Base-by-base conservation (phyloP, 2,329 filamentous ascomycete genomes). In the Aspergillus fijiensis region DNA sequence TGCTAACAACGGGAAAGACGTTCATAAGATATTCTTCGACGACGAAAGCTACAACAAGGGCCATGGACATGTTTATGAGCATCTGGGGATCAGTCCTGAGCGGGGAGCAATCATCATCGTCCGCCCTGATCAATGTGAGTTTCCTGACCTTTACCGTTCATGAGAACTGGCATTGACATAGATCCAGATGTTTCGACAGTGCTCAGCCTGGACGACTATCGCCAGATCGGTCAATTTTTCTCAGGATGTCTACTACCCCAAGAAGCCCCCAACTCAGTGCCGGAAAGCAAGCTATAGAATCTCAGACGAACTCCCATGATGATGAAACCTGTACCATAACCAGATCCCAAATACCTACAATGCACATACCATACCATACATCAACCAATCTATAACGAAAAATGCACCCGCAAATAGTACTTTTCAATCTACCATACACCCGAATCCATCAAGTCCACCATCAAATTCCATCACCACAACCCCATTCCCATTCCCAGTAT, bases 101-200 rank as follows among this genome's bases (percentile, higher is more conserved):
- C 59, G 70, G 33, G 82, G 83, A 0, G 81, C 79, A 0, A 62
- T 86, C 4, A 77, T 84, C 0, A 74, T 88, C 60, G 80, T 87
- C 9, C 77, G 86, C 14, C 86, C 86, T 1, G 86, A 88, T 75
- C 85, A 87, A 74, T 85, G 84, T 85, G 72, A 75, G 81, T 73
- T 16, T 21, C 9, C 21, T 2, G 3, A 12, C 2, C 5, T 14
- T n/a, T 27, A 9, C 48, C 7, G 7, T 29, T 9, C 9, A 29
- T 9, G 7, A 29, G 7, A 29, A 27, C 27, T 21, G 35, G 7
- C 7, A 52, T 51, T 66, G 27, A 58, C 9, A 10, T 33, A 19
- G 11, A 14, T 29, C 7, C 19, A 76, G 76, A 79, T 63, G 75
- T 79, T 4, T 77, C 76, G n/a, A 74, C 76, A 39, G 70, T 79